Conservation (phyloP, 75 land plant genomes). For the Pseudotsuga menziesii region DNA sequence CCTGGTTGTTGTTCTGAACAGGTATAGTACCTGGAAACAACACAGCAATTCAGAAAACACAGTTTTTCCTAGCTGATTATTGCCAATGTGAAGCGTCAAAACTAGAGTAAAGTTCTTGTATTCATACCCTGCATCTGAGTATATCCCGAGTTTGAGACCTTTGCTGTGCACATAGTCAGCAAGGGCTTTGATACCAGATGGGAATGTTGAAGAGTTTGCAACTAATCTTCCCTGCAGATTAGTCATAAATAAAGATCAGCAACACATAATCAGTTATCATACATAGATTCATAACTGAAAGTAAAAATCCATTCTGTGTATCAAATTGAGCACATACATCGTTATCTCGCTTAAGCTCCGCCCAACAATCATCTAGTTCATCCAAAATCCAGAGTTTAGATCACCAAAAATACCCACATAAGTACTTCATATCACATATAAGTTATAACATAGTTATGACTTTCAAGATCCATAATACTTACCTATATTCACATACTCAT, state of each 20-base stretch:
- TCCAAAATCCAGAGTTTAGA: background rate
- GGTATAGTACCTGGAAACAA: slow-evolving; percentile 33
- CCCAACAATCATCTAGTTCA: slow-evolving; percentile 66
- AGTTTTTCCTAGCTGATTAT: background rate
- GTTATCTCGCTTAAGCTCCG: slow-evolving; percentile 40
- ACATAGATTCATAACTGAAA: background rate
- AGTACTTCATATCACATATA: too few species aligned
- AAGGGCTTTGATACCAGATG: slow-evolving; percentile 29
- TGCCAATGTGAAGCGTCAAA: background rate
- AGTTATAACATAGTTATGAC: too few species aligned
- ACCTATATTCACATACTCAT: slow-evolving; percentile 13
- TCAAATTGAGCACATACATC: slow-evolving; percentile 16
- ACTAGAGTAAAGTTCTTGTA: background rate
- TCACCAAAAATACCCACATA: background rate
- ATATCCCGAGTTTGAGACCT: slow-evolving; percentile 31
- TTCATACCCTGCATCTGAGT: slow-evolving; percentile 34
- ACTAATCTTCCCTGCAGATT: slow-evolving; percentile 15
- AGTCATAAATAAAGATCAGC: background rate
- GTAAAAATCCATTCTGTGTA: background rate
- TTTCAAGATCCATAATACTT: background rate
- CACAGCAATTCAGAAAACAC: background rate
- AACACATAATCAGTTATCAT: background rate
- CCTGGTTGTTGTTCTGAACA: slow-evolving; percentile 73
- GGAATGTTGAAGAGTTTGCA: slow-evolving; percentile 7
- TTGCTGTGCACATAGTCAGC: slow-evolving; percentile 26